Evolutionary conservation across 306 rosid species (phyloP).

Genomic region (Quercus wislizeni): DNA sequence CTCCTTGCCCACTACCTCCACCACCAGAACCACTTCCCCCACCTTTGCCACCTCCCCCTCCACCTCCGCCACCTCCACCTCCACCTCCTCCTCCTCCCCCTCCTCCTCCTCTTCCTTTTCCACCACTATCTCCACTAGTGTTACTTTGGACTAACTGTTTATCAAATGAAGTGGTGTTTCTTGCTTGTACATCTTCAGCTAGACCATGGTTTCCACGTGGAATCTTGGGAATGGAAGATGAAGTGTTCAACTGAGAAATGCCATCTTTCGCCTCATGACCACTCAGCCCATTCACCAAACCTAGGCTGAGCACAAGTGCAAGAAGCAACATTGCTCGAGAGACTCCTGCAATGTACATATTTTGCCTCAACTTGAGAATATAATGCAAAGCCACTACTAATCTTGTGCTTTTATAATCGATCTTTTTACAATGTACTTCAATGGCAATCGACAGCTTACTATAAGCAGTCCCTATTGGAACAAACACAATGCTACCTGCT

Average conservation of each 20-base stretch:
- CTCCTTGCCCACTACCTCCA: neutral
- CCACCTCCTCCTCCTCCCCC: neutral
- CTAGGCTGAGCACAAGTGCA: slow-evolving; percentile 9
- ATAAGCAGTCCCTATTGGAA: slow-evolving; percentile 15
- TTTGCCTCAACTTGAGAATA: slow-evolving; percentile 10
- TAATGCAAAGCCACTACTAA: neutral
- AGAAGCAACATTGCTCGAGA: slow-evolving; percentile 19
- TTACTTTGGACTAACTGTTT: slow-evolving; percentile 4
- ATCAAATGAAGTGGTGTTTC: slow-evolving; percentile 12
- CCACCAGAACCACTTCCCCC: slow-evolving; percentile 8
- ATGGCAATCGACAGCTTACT: neutral
- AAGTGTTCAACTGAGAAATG: neutral
- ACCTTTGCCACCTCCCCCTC: neutral
- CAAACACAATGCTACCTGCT: neutral
- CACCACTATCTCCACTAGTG: slow-evolving; percentile 2
- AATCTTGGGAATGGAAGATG: neutral
- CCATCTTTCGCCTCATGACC: neutral
- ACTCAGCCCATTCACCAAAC: slow-evolving; percentile 19
- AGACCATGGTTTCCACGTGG: neutral
- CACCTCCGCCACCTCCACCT: neutral
- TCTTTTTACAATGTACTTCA: neutral
- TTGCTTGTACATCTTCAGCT: neutral
- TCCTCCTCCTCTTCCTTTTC: neutral
- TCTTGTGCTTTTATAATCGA: slow-evolving; percentile 21
- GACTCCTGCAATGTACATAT: slow-evolving; percentile 10